Evolutionary conservation across 352 stramenopile species (phyloP), one percentile per base, ranked within the genome.

Genomic region (Globisporangium uncinulatum): DNA sequence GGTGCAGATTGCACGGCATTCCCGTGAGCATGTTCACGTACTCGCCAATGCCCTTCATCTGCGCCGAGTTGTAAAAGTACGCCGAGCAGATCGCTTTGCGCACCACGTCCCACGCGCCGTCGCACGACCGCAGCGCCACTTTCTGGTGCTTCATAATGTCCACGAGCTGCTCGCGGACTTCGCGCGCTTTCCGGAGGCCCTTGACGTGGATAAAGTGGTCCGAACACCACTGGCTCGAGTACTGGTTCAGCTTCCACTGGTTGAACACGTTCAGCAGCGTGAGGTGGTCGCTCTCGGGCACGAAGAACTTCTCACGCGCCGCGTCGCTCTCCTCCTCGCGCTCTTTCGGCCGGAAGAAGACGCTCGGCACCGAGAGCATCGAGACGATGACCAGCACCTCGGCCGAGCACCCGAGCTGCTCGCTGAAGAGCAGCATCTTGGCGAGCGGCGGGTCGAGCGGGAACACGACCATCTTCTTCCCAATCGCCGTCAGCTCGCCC

Each of bases 11-110:
- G 64, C 90, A 98, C 43, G 97, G 96, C 74, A 99, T 99, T 15
- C 96, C 96, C 36, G 91, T 98, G 19, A 99, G 74, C 92, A 99
- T 98, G 73, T 99, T 99, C n/a, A 99, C 95, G 71, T 99, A 99
- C 71, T 99, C 96, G 29, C 96, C 97, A 56, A 99, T 98, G 19
- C 96, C 96, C 76, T 99, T 99, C 69, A 99, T 98, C 65, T 98
- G 96, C 11, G 96, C 97, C 48, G 89, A 96, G 64, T 99, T 99
- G 91, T 99, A 99, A 63, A 99, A 99, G 73, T 99, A 99, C 13
- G 96, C 96, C 19, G 96, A 98, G 74, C 97, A 99, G 66, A 99
- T 99, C 0, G 96, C 92, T 74, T 99, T 98, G 36, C 97, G 88
- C 42, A 99, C 93, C 4, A 97, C 83, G 76, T 99, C 97, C 97